phyloP scores from a whole-genome alignment of 352 stramenopile species.

The Plasmopara viticola region DNA sequence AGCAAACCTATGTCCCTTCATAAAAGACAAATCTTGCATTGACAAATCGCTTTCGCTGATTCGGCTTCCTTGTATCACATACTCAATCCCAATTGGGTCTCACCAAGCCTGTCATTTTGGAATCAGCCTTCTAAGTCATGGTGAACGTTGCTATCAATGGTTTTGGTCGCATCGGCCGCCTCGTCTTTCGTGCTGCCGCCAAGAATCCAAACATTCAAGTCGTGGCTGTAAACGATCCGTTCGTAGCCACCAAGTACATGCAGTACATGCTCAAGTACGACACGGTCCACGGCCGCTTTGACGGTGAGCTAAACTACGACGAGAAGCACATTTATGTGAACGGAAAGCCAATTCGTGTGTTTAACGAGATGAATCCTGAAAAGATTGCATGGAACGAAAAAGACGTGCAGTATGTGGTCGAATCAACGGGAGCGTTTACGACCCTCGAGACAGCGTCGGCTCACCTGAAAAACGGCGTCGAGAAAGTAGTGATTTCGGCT shows the following conservation, averaged over 20 bases:
- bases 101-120: no score
- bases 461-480: constrained; percentile 91
- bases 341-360: constrained; percentile 91
- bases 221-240: constrained; percentile 93
- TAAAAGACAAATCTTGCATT: no score
- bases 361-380: constrained; percentile 90
- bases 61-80: no score
- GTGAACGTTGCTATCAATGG: constrained; percentile 98
- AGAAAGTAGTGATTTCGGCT: constrained; percentile 97
- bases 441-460: constrained; percentile 88
- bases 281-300: constrained; percentile 90
- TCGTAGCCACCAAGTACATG: constrained; percentile 96
- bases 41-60: no score
- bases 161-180: constrained; percentile 97
- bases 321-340: constrained; percentile 88
- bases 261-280: constrained; percentile 92
- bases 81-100: no score
- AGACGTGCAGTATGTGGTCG: constrained; percentile 93
- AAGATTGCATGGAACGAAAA: constrained; percentile 91
- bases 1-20: no score
- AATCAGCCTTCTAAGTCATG: no score
- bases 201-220: constrained; percentile 85
- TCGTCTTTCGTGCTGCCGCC: constrained; percentile 92
- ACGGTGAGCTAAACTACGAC: constrained; percentile 79
- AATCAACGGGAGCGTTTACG: constrained; percentile 78